Evolutionary conservation across 257 asterid genomes (phyloP), one percentile per base, ranked within the genome.

Genomic region (Nicotiana paniculata): DNA sequence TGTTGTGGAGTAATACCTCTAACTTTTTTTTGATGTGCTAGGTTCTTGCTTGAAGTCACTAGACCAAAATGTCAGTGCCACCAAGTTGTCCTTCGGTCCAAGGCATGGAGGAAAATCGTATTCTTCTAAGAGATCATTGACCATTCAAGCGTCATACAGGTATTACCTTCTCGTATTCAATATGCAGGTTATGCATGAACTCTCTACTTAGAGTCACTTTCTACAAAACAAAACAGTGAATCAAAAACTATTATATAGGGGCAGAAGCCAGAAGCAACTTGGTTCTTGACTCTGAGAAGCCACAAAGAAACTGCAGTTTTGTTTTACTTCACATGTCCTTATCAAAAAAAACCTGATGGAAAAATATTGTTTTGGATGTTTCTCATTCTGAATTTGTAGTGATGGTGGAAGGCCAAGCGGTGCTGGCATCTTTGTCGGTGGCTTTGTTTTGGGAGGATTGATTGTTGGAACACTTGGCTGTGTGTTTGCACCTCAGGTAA

Each of bases 401-500:
- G 92, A 90, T 82, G 89, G 86, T 79, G 89, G 90, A 83, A 87
- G 92, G 79, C 39, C 93, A 84, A 64, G 88, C 72, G 65, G 83
- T 66, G 90, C 88, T 77, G 85, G 83, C 81, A 58, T 88, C 83
- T 94, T 94, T 83, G 63, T 91, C 83, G 91, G 98, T 82, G 97
- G 98, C 86, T 93, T 94, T 85, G 85, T 93, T 86, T 88, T 92
- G 54, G 98, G 98, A 70, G 98, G 97, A 87, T 46, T 94, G 75
- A 72, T 94, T 84, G 89, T 88, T 21, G 98, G 97, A 48, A 84
- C 97, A 21, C 93, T 94, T 83, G 95, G 97, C 79, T 93, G 92
- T 51, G 90, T 91, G 54, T 94, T 89, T 75, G 97, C 98, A 81
- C 97, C 97, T 65, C 97, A 94, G 98, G 98, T 94, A 80, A 63